Base-by-base conservation (phyloP, 2,329 filamentous ascomycete species). In the Pezicula neosporulosa region DNA sequence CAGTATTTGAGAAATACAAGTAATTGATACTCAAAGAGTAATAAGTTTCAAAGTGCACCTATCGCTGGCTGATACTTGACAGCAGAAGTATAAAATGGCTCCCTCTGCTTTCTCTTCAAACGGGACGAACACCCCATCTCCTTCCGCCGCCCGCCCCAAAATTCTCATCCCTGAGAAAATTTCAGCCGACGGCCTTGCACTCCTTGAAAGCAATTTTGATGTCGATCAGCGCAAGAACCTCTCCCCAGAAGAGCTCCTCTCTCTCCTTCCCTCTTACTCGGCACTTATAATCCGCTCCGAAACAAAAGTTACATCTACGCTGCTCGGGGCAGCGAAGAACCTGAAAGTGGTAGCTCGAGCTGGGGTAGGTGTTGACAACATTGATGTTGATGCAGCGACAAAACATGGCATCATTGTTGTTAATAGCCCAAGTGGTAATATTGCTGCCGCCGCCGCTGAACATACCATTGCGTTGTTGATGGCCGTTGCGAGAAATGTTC, bases 341-440 rank as follows among this genome's bases (percentile, higher is more conserved):
- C 76, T 93, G 47, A 86, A 87, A 58, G 89, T 93, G 8, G 87
- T 94, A 19, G 89, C 88, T 2, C 77, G 89, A 54, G 89, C 89
- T 12, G 89, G 89, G 12, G 89, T 93, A 1, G 89, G 87, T 30
- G 87, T 93, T 21, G 88, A 93, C 70, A 92, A 93, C 70, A 89
- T 94, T 45, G 79, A 93, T 64, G 85, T 93, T 0, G 74, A 82
- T 33, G 81, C 83, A 7, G 89, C 89, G 3, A 93, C 88, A 0
- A 76, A 79, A 37, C 75, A 83, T 49, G 89, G 89, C 18, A 84
- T 93, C 53, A 85, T 92, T 47, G 89, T 94, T 2, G 85, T 93
- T 50, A 94, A 93, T 67, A 87, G 82, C 24, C 89, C 89, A 0
- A 81, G 82, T 16, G 89, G 89, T 2, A 94, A 94, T 64, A 90